Evolutionary conservation across 2,329 filamentous ascomycete genomes (phyloP).

Genomic region (Intubia oerlemansii): DNA sequence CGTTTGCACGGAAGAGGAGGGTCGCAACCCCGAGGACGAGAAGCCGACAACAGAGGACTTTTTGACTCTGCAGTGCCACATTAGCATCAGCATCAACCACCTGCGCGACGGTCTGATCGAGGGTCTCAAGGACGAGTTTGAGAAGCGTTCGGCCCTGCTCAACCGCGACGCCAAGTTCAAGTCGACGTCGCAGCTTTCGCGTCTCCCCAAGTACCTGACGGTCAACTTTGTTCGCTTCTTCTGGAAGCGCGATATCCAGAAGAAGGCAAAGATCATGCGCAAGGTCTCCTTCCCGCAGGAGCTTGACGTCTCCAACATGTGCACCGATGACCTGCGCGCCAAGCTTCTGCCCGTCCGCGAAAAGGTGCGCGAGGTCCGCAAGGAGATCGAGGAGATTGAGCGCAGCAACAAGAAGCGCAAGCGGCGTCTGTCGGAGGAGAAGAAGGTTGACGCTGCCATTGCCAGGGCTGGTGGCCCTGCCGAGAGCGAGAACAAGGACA

Average conservation of each 20-base stretch:
- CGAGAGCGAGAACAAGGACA: conserved; percentile 20
- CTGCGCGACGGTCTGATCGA: conserved; percentile 70
- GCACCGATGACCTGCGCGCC: conserved; percentile 69
- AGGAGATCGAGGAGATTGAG: conserved; percentile 86
- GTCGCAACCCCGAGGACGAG: conserved; percentile 53
- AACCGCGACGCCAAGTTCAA: conserved; percentile 69
- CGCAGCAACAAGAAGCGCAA: conserved; percentile 84
- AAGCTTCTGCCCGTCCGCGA: conserved; percentile 81
- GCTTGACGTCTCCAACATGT: conserved; percentile 85
- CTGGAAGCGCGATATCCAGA: conserved; percentile 87
- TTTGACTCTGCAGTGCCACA: conserved; percentile 91
- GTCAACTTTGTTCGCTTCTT: conserved; percentile 97
- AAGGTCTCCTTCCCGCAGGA: conserved; percentile 94
- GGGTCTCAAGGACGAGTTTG: conserved; percentile 68
- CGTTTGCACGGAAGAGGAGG: conserved; percentile 64
- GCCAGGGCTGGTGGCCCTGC: conserved; percentile 1
- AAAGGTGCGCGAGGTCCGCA: conserved; percentile 84
- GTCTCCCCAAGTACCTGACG: conserved; percentile 83
- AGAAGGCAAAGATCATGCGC: conserved; percentile 99
- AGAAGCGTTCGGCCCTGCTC: conserved; percentile 66
- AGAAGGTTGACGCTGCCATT: conserved; percentile 17
- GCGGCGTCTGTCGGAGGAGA: conserved; percentile 21
- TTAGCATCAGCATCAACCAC: conserved; percentile 71
- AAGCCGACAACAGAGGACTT: conserved; percentile 52
- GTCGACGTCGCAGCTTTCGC: conserved; percentile 74